Evolutionary conservation across 306 rosid genomes (phyloP).

Genomic region (Crataegus laevigata): DNA sequence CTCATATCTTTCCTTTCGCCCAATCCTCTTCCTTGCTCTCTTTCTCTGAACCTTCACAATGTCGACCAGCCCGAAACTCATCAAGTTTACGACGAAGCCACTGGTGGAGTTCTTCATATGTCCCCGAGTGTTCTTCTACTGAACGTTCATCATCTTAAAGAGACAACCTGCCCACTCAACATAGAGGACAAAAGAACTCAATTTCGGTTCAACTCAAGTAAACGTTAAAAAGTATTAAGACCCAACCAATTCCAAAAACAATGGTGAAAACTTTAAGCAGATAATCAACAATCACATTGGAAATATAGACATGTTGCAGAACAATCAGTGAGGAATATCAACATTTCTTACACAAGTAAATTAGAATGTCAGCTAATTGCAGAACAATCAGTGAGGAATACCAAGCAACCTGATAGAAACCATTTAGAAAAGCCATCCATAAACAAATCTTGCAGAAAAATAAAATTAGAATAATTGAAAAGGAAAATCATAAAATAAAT

Average conservation of each 20-base stretch:
- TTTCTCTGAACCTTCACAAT: slow-evolving; percentile 34
- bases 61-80: slow-evolving; percentile 41
- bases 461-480: background rate
- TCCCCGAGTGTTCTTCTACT: slow-evolving; percentile 14
- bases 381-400: background rate
- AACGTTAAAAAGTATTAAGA: no score
- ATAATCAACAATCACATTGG: no score
- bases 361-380: no score
- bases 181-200: no score
- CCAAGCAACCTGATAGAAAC: slow-evolving; percentile 57
- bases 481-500: background rate
- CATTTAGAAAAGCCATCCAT: slow-evolving; percentile 10
- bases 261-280: no score
- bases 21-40: slow-evolving; percentile 42
- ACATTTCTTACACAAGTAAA: no score
- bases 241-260: no score
- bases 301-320: no score
- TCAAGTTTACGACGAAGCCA: slow-evolving; percentile 56
- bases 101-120: slow-evolving; percentile 64
- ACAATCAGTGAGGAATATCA: no score
- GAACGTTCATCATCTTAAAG: slow-evolving; percentile 59
- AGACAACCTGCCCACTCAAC: background rate
- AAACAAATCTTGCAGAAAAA: background rate
- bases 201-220: no score
- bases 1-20: slow-evolving; percentile 30